A percentile compares a stretch with the other conserved stretches of the same genome.
phyloP scores from a whole-genome alignment of 1,139 yeast genomes.

The Diutina pseudorugosa region DNA sequence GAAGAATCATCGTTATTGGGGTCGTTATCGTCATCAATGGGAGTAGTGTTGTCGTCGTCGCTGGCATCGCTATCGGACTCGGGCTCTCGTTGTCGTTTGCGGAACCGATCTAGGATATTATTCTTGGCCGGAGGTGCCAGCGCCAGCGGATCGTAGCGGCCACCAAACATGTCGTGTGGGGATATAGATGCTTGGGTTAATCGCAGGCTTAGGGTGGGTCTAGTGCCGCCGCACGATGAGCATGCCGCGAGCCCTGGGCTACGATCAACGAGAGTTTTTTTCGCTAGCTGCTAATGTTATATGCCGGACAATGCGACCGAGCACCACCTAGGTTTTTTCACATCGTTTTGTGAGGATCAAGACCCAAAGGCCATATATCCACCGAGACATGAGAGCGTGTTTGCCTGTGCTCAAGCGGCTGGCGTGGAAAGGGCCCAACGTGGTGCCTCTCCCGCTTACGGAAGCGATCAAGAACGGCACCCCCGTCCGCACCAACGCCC shows the following conservation, averaged over 20 bases:
- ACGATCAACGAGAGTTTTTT: too few species aligned
- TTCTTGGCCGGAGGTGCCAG: background rate
- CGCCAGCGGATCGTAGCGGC: background rate
- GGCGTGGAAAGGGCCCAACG: conserved; percentile 89
- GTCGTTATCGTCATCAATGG: background rate
- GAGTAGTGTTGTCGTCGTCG: background rate
- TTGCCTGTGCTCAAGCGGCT: conserved; percentile 46
- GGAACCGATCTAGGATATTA: conserved; percentile 2
- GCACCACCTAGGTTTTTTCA: background rate
- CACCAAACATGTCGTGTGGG: background rate
- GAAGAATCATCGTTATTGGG: background rate
- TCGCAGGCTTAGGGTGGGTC: too few species aligned
- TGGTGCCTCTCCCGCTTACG: conserved; percentile 84
- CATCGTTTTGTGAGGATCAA: background rate
- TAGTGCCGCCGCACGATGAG: conserved; percentile 4
- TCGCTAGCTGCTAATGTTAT: background rate
- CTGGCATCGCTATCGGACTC: background rate
- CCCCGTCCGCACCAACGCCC: conserved; percentile 88
- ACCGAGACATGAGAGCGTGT: conserved; percentile 42
- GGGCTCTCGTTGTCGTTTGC: conserved; percentile 1
- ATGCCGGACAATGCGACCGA: background rate
- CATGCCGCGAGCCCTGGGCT: background rate
- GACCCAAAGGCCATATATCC: background rate
- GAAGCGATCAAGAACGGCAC: conserved; percentile 72
- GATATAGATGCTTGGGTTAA: background rate